Conservation (phyloP, 257 asterid species). For the Scutellaria minor region DNA sequence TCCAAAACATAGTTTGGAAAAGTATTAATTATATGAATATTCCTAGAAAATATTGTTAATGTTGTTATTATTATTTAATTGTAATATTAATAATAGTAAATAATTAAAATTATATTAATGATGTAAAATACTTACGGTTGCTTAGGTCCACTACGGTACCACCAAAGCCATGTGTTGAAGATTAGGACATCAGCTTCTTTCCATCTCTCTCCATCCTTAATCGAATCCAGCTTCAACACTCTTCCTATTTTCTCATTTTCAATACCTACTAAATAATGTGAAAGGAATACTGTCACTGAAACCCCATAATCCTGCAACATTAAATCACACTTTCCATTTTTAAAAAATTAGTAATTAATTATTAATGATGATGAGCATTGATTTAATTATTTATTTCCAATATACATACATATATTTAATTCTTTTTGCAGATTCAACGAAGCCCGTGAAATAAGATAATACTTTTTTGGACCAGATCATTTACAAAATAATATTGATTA, state of each 20-base stretch:
- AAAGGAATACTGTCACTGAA: conserved; percentile 35
- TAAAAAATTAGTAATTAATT: no score
- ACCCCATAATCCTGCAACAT: conserved; percentile 58
- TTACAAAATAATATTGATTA: no score
- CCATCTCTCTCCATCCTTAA: conserved; percentile 55
- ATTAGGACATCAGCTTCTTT: conserved; percentile 55
- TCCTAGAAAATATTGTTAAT: no score
- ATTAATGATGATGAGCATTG: no score
- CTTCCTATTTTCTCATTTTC: conserved; percentile 40
- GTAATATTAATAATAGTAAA: neutral
- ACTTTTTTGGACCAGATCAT: no score
- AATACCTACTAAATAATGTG: conserved; percentile 63
- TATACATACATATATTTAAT: no score
- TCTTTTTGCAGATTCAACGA: no score
- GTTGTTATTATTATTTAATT: no score
- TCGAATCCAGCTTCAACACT: conserved; percentile 55
- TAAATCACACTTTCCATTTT: neutral
- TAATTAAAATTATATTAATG: neutral
- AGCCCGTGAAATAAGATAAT: no score
- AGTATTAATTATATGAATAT: neutral
- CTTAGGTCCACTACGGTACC: conserved; percentile 54
- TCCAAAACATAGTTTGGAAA: neutral
- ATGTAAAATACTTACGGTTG: conserved; percentile 56
- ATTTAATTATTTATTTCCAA: no score
- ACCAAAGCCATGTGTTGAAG: conserved; percentile 84